These are phyloP conservation scores for Penicillium sp. DNA, from an alignment of 2,329 filamentous ascomycete genomes.

Conservation along the genomic window DNA sequence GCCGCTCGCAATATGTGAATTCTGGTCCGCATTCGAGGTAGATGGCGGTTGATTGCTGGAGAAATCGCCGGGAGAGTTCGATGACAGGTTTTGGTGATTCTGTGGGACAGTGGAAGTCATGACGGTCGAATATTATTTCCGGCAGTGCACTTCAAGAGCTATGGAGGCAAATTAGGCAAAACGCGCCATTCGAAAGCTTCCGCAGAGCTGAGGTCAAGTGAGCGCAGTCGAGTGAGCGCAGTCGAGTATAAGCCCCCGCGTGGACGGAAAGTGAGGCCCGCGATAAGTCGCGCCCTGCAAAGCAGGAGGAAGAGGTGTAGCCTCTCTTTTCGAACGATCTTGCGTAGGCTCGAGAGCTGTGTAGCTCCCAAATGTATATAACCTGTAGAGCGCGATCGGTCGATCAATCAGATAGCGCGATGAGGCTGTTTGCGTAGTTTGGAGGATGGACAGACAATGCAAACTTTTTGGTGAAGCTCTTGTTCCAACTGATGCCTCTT, in stretches of 20 bases:
- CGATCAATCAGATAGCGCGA: slow-evolving; percentile 33
- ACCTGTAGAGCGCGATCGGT: slow-evolving; percentile 25
- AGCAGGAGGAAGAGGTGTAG: neutral
- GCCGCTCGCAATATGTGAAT: slow-evolving; percentile 30
- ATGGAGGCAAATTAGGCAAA: neutral
- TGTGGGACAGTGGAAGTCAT: slow-evolving; percentile 38
- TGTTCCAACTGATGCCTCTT: neutral
- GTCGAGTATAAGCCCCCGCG: slow-evolving; percentile 4
- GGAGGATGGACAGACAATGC: slow-evolving; percentile 47
- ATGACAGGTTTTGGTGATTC: slow-evolving; percentile 35
- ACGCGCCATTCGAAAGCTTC: neutral
- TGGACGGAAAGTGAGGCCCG: neutral
- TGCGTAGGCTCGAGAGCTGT: slow-evolving; percentile 12
- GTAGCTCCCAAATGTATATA: slow-evolving; percentile 15
- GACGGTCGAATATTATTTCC: neutral
- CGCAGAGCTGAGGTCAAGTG: neutral
- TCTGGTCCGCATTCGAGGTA: slow-evolving; percentile 38
- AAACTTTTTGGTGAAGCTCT: slow-evolving; percentile 37
- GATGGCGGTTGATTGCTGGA: slow-evolving; percentile 31
- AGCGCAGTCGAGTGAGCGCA: neutral
- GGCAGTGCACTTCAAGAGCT: neutral
- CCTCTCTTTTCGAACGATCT: neutral
- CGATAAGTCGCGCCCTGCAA: slow-evolving; percentile 6
- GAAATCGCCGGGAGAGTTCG: slow-evolving; percentile 35
- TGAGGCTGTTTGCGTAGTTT: slow-evolving; percentile 46